Conservation (phyloP, 2,329 filamentous ascomycete genomes). For the Dothistroma pini region DNA sequence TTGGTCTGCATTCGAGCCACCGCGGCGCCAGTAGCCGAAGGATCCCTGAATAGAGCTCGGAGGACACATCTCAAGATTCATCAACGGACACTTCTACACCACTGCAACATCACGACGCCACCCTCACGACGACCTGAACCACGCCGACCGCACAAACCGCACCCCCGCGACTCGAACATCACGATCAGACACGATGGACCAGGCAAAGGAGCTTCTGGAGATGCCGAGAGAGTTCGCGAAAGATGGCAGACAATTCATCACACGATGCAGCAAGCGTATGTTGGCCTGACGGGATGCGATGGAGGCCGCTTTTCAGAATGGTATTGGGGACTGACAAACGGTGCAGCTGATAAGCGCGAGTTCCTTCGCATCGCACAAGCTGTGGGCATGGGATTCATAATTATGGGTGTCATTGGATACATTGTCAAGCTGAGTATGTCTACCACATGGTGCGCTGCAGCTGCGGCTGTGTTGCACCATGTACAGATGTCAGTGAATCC, state of each 20-base stretch:
- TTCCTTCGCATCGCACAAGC: slow-evolving; percentile 61
- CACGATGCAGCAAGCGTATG: slow-evolving; percentile 48
- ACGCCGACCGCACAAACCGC: not conserved
- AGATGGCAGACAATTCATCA: slow-evolving; percentile 49
- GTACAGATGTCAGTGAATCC: not conserved
- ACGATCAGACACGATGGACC: slow-evolving; percentile 44
- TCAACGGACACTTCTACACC: not conserved
- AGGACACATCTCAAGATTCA: not conserved
- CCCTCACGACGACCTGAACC: not conserved
- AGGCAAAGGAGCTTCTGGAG: slow-evolving; percentile 67
- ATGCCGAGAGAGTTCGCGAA: slow-evolving; percentile 62
- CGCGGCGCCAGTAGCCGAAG: not conserved
- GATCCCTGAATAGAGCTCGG: not conserved
- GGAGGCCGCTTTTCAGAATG: not conserved
- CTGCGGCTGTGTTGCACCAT: not conserved
- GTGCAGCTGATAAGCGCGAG: slow-evolving; percentile 54
- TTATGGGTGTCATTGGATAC: slow-evolving; percentile 69
- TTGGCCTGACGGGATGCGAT: slow-evolving; percentile 3
- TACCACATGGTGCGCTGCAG: not conserved
- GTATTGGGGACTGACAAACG: not conserved
- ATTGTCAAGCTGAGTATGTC: slow-evolving; percentile 64
- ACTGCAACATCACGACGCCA: not conserved
- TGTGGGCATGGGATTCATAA: slow-evolving; percentile 65
- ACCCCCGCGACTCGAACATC: not conserved
- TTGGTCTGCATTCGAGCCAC: not conserved